Conservation (phyloP, 1,139 yeast species). For the Pichia sp. region DNA sequence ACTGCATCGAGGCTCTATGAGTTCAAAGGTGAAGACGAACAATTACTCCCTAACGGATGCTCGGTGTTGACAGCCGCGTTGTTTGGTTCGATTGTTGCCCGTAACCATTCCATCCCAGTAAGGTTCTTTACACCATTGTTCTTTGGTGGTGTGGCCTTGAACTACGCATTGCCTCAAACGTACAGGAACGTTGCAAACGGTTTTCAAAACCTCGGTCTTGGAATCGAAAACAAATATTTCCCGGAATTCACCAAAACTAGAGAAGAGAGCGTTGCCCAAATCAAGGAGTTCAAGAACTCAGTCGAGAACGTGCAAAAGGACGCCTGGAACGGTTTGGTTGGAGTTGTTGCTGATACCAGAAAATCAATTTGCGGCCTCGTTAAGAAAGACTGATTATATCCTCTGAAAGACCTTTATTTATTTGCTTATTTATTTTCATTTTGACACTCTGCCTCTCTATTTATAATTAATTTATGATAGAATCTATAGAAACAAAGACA, state of each 20-base stretch:
- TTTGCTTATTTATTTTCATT: not conserved
- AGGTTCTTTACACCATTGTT: conserved; percentile 49
- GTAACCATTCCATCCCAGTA: conserved; percentile 43
- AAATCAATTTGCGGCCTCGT: conserved; percentile 1
- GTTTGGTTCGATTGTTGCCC: conserved; percentile 51
- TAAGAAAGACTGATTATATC: conserved; percentile 12
- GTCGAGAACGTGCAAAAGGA: conserved; percentile 2
- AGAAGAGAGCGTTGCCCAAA: conserved; percentile 11
- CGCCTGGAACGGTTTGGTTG: conserved; percentile 16
- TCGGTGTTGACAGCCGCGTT: conserved; percentile 53
- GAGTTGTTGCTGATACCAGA: conserved; percentile 13
- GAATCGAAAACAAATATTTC: conserved; percentile 30
- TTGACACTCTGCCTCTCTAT: not conserved
- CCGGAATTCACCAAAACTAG: conserved; percentile 34
- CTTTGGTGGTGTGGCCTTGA: conserved; percentile 43
- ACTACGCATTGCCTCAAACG: conserved; percentile 36
- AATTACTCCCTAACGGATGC: conserved; percentile 50
- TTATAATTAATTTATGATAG: not conserved
- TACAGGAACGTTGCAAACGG: conserved; percentile 29
- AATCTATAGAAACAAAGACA: not conserved
- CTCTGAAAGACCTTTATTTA: not conserved
- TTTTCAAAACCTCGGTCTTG: conserved; percentile 20
- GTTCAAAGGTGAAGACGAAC: conserved; percentile 31
- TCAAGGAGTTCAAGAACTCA: not conserved
- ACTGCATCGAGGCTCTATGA: conserved; percentile 31